A percentile compares a stretch with the other conserved stretches of the same genome.
phyloP scores from a whole-genome alignment of 805 yeast genomes.

The Ogataea glucozyma region DNA sequence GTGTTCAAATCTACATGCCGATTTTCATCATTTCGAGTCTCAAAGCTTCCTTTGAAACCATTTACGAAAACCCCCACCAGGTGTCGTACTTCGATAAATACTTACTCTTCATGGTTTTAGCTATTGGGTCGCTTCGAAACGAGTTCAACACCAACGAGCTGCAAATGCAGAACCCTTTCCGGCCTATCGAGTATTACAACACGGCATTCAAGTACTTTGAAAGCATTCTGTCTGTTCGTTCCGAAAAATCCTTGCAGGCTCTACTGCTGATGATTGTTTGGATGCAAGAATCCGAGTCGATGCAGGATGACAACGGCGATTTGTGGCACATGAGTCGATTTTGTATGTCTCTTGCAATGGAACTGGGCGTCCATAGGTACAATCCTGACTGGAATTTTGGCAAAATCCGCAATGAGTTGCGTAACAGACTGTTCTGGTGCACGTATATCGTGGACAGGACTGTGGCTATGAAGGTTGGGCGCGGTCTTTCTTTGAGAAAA shows the following conservation, averaged over 20 bases:
- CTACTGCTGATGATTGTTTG: constrained; percentile 25
- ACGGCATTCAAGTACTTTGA: constrained; percentile 29
- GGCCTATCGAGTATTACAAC: constrained; percentile 25
- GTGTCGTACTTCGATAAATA: constrained; percentile 26
- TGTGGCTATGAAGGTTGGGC: constrained; percentile 30
- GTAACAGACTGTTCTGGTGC: constrained; percentile 30
- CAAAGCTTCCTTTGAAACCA: constrained; percentile 8
- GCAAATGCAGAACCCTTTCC: constrained; percentile 19
- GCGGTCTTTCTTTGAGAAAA: constrained; percentile 27
- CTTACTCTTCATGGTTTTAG: constrained; percentile 25
- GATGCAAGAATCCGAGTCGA: constrained; percentile 24
- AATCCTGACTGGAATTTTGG: constrained; percentile 32
- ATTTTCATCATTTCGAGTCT: constrained; percentile 18
- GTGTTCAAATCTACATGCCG: constrained; percentile 24
- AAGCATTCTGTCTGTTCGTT: constrained; percentile 21
- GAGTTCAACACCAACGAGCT: constrained; percentile 6
- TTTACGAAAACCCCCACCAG: constrained; percentile 17
- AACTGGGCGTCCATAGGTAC: constrained; percentile 29
- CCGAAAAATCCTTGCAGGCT: constrained; percentile 27
- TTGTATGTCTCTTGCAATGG: constrained; percentile 32
- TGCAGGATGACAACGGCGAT: constrained; percentile 30
- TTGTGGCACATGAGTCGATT: constrained; percentile 29
- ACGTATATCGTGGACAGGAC: constrained; percentile 27
- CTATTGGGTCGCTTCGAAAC: constrained; percentile 19
- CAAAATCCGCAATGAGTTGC: constrained; percentile 21